Evolutionary conservation across 257 asterid species (phyloP), one percentile per base, ranked within the genome.

Genomic region (Petunia axillaris): DNA sequence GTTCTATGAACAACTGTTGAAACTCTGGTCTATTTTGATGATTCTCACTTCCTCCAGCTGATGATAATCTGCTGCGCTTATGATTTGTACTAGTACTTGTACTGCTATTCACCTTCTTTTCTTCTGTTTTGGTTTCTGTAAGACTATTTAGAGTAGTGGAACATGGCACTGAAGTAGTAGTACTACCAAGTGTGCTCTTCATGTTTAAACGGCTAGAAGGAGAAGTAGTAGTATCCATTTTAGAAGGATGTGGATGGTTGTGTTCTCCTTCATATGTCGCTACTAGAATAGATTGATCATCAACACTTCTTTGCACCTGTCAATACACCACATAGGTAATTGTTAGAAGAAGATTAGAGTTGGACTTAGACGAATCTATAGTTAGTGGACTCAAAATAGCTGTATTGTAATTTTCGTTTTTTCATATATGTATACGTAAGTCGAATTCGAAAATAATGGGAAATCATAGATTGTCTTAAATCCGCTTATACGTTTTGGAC

Each of bases 221-320:
- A 6, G 63, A 36, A 41, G 80, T 57, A 25, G 68, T 40, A 5
- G 37, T 11, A 46, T 63, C 81, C 53, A 38, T 43, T 50, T 82
- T 82, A 3, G 84, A 46, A 44, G 91, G 89, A 44, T 82, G 84
- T 50, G 88, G 70, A 65, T 92, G 97, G 88, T 92, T 90, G 86
- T 92, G 97, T 79, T 92, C 97, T 75, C 97, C 97, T 86, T 92
- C 97, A 62, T 92, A 92, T 16, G 92, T 92, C 74, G 93, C 97
- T 3, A 92, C 90, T 8, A 92, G 64, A 37, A 92, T 65, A 8
- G 95, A 87, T 75, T 88, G 93, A 82, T 92, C 95, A 62, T 90
- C 95, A 35, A 90, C 73, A 39, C 95, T 92, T 83, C 97, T 86
- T 63, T 83, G 85, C 13, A 83, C 83, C 85, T 83, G 15, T 54